Evolutionary conservation across 148 eudicot species (phyloP), one percentile per base, ranked within the genome.

Genomic region (Persicaria tinctoria): DNA sequence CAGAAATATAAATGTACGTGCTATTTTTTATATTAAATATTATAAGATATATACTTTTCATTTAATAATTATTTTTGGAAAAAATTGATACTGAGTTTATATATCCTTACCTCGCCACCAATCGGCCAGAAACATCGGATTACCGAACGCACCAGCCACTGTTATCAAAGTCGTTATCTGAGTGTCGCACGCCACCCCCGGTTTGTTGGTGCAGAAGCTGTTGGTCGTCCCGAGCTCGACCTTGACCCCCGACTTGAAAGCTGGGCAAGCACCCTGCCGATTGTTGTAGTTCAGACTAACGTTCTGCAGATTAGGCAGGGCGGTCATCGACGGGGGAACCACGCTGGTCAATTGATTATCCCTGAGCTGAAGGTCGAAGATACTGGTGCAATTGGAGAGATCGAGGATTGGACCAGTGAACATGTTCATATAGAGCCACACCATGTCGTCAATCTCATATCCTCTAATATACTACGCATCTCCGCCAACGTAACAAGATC

Each of bases 351-450:
- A 76, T 13, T 50, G 73, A 68, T 90, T 90, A 68, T 81, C 89
- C 11, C 95, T 81, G 8, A 90, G 88, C 80, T 84, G 89, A 73
- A 90, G 74, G 77, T 85, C 92, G 14, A 80, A 80, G 1, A 90
- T 44, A 3, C 73, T 46, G 0, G 53, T 59, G 57, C 83, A 85
- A 0, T 73, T 73, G 0, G 90, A 88, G 7, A 88, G 82, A 44
- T 90, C 95, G 0, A 90, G 92, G 3, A 90, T 76, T 3, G 83
- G 68, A 11, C 92, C 95, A 0, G 91, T 80, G 45, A 90, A 92
- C 18, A 59, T 8, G 41, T 92, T 90, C 6, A 23, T 60, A 6
- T 87, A 91, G 4, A 92, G 74, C 97, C 97, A 92, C 3, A 80
- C 87, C 93, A 92, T 90, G 0, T 70, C 51, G 0, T 81, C 75